These are phyloP conservation scores for Fennellomyces sp. DNA, from an alignment of 371 early-diverging fungal genomes.

Conservation along the genomic window DNA sequence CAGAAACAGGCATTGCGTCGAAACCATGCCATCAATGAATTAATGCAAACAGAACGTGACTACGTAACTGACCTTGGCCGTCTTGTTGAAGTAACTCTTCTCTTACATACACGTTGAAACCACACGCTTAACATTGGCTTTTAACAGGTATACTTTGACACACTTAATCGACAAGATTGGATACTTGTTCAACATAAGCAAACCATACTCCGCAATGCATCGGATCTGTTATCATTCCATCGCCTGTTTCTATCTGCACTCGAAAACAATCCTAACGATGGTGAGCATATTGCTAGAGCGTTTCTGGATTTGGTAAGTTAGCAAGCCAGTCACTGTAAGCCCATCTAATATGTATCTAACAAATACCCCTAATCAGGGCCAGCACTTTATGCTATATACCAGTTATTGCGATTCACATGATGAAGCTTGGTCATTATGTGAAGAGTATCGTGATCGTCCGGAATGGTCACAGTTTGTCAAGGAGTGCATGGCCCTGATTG, in stretches of 20 bases:
- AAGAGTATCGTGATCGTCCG: constrained; percentile 39
- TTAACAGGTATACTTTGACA: constrained; percentile 36
- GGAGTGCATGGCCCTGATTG: constrained; percentile 23
- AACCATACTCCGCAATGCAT: constrained; percentile 40
- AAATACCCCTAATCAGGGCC: constrained; percentile 15
- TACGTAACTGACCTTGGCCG: constrained; percentile 41
- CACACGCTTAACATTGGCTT: too few relatives aligned
- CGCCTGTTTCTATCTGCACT: constrained; percentile 21
- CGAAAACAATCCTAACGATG: too few relatives aligned
- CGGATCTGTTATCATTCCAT: constrained; percentile 37
- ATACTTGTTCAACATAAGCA: constrained; percentile 31
- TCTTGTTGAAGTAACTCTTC: constrained; percentile 37
- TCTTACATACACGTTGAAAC: too few relatives aligned
- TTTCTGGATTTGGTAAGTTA: constrained; percentile 44
- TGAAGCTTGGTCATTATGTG: constrained; percentile 35
- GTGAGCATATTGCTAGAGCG: constrained; percentile 27
- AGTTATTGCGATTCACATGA: constrained; percentile 47
- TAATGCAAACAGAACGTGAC: constrained; percentile 48
- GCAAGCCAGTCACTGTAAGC: neutral
- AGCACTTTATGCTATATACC: constrained; percentile 38
- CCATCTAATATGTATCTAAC: neutral
- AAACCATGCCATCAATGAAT: constrained; percentile 44
- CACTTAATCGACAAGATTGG: constrained; percentile 36
- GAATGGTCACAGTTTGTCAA: constrained; percentile 45
- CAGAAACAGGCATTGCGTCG: constrained; percentile 27